Evolutionary conservation across 2,329 filamentous ascomycete species (phyloP).

Genomic region (Colletotrichum sidae): DNA sequence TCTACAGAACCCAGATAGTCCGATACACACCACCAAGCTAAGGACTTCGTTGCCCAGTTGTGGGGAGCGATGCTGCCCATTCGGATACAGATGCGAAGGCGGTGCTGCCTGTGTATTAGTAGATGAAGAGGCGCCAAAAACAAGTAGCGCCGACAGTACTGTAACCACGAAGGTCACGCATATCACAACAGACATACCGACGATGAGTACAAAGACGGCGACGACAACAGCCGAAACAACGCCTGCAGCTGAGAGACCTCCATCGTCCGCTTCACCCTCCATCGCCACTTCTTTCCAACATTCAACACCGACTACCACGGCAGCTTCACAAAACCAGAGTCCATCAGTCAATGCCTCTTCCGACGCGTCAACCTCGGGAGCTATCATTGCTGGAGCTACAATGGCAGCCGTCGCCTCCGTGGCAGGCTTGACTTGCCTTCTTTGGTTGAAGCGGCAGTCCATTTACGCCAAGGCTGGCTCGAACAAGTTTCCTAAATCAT

Average conservation of each 20-base stretch:
- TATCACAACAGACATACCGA: conserved; percentile 3
- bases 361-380: conserved; percentile 1
- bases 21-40: conserved; percentile 76
- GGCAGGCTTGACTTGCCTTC: conserved; percentile 16
- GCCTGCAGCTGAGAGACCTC: conserved; percentile 3
- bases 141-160: conserved; percentile 9
- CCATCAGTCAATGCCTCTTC: conserved; percentile 3
- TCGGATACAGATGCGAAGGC: conserved; percentile 73
- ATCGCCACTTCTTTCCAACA: neutral
- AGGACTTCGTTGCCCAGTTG: conserved; percentile 67
- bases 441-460: conserved; percentile 30
- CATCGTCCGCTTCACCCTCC: conserved; percentile 1
- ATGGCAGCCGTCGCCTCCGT: conserved; percentile 33
- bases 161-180: neutral
- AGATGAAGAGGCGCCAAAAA: conserved; percentile 59
- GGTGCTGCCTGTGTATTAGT: conserved; percentile 59
- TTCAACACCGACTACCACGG: conserved; percentile 3
- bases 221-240: neutral
- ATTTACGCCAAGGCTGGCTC: conserved; percentile 30
- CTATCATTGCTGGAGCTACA: conserved; percentile 29
- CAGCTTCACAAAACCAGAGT: neutral
- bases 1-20: conserved; percentile 64
- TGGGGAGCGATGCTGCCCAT: conserved; percentile 75
- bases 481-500: conserved; percentile 10
- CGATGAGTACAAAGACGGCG: neutral